Evolutionary conservation across 2,329 filamentous ascomycete genomes (phyloP).

Genomic region (Botrytis cinerea): DNA sequence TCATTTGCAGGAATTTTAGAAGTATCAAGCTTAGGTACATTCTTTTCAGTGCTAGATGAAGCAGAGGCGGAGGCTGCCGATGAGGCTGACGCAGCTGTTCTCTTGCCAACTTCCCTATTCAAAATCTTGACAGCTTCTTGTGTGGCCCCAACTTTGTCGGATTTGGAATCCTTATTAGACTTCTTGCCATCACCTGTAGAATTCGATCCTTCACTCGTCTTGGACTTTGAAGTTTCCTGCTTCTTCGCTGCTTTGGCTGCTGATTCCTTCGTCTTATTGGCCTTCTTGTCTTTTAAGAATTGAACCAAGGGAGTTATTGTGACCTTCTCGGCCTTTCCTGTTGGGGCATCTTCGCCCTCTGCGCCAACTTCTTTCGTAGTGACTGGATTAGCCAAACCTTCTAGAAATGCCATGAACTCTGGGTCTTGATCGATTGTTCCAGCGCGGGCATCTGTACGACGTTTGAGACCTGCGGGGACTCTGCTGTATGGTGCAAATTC

Average conservation of each 20-base stretch:
- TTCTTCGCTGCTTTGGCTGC: slow-evolving; percentile 58
- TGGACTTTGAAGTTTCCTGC: slow-evolving; percentile 48
- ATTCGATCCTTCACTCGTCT: slow-evolving; percentile 51
- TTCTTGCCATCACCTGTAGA: slow-evolving; percentile 51
- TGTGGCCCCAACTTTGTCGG: slow-evolving; percentile 59
- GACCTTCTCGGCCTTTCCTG: slow-evolving; percentile 54
- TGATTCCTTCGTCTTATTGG: slow-evolving; percentile 64
- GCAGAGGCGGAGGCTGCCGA: slow-evolving; percentile 14
- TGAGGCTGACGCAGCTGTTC: slow-evolving; percentile 42
- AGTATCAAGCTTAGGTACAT: slow-evolving; percentile 55
- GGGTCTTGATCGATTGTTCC: slow-evolving; percentile 96
- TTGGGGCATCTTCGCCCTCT: slow-evolving; percentile 30
- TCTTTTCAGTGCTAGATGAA: slow-evolving; percentile 32
- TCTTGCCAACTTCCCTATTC: slow-evolving; percentile 58
- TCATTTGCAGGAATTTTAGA: slow-evolving; percentile 46
- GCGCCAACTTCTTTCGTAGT: slow-evolving; percentile 52
- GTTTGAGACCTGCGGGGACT: slow-evolving; percentile 67
- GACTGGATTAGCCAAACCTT: slow-evolving; percentile 74
- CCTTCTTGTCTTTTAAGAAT: slow-evolving; percentile 88
- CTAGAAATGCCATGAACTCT: slow-evolving; percentile 92
- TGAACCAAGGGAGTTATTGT: slow-evolving; percentile 88
- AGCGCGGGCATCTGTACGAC: slow-evolving; percentile 78
- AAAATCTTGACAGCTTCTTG: slow-evolving; percentile 65
- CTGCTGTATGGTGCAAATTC: slow-evolving; percentile 86
- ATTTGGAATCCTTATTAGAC: slow-evolving; percentile 62